These are phyloP conservation scores for Urtica urens DNA, from an alignment of 306 rosid genomes.

Conservation along the genomic window DNA sequence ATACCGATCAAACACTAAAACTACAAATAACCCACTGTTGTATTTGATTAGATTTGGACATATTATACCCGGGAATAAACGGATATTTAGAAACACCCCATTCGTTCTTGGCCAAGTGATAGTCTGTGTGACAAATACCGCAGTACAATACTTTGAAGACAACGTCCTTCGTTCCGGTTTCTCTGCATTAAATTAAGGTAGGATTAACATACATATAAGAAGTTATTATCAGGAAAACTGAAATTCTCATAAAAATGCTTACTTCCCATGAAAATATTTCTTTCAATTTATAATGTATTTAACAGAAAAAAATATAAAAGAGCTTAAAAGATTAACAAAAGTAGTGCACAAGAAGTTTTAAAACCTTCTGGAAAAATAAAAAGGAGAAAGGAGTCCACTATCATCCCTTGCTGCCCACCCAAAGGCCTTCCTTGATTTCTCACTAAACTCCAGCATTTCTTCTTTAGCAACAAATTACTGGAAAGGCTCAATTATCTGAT, in stretches of 20 bases:
- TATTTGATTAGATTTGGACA: neutral
- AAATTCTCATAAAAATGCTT: neutral
- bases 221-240: neutral
- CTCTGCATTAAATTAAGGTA: neutral
- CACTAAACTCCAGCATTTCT: no score
- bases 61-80: slow-evolving; percentile 1
- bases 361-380: slow-evolving; percentile 40
- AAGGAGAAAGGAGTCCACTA: slow-evolving; percentile 34
- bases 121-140: slow-evolving; percentile 31
- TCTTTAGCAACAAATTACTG: no score
- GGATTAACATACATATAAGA: neutral
- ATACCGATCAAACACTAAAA: neutral
- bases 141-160: slow-evolving; percentile 3
- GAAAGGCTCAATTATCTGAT: no score
- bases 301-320: no score
- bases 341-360: no score
- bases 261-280: neutral
- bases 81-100: slow-evolving; percentile 2
- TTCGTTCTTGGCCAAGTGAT: slow-evolving; percentile 12
- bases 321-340: no score
- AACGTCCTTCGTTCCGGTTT: slow-evolving; percentile 3
- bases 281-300: no score
- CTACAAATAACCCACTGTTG: neutral
- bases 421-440: slow-evolving; percentile 8
- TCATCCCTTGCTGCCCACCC: slow-evolving; percentile 21